Conservation (phyloP, 805 yeast genomes). For the Saturnispora kantuleensis region DNA sequence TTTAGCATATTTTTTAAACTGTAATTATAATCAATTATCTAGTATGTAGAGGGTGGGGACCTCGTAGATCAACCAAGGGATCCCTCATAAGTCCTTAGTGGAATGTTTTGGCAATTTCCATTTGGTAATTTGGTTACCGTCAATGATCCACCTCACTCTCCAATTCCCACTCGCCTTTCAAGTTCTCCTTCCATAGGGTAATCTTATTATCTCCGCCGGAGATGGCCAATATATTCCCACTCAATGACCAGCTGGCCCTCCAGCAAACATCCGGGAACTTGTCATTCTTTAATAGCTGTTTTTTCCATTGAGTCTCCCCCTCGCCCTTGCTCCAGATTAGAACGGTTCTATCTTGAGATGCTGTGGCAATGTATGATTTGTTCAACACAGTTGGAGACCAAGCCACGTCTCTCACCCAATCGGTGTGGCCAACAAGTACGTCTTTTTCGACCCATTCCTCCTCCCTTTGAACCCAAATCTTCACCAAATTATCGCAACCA, state of each 20-base stretch:
- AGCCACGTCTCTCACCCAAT: constrained; percentile 98
- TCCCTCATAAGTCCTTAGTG: too few species aligned
- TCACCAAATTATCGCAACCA: constrained; percentile 90
- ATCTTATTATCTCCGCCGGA: constrained; percentile 95
- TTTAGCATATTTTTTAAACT: too few species aligned
- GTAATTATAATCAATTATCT: too few species aligned
- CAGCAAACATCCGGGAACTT: constrained; percentile 95
- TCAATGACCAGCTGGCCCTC: constrained; percentile 96
- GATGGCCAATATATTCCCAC: constrained; percentile 91
- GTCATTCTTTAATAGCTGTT: constrained; percentile 61
- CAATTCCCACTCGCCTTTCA: constrained; percentile 90
- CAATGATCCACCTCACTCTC: constrained; percentile 94
- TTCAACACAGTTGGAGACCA: constrained; percentile 92
- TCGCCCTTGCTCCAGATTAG: constrained; percentile 66
- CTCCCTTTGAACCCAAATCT: constrained; percentile 64
- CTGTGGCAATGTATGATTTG: constrained; percentile 87
- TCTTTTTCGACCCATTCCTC: constrained; percentile 64
- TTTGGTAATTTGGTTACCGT: not conserved
- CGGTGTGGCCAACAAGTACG: constrained; percentile 79
- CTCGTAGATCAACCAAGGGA: too few species aligned
- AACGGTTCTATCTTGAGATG: constrained; percentile 93
- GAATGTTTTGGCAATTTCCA: not conserved
- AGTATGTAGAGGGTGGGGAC: too few species aligned
- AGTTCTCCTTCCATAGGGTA: constrained; percentile 91
- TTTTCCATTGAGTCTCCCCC: constrained; percentile 53